Base-by-base conservation (phyloP, 306 rosid genomes). In the Trifolium repens region DNA sequence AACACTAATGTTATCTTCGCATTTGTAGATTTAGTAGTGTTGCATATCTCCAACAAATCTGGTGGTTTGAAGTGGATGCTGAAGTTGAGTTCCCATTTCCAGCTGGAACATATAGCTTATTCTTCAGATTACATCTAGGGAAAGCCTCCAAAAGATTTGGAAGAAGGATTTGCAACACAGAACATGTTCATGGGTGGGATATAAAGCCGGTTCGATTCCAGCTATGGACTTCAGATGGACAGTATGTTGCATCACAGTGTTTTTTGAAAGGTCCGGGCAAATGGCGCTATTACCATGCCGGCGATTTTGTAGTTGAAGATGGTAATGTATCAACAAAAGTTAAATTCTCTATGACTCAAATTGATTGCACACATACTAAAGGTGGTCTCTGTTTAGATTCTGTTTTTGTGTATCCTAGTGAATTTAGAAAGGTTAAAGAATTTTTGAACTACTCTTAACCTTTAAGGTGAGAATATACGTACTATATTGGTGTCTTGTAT, bases 11-110 rank as follows among this genome's bases (percentile, higher is more conserved):
- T 69, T 69, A 30, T 77, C 69, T 73, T 78, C 54, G 64, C 69
- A 14, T n/a, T 22, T 76, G 46, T 72, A 92, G 99, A 74, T 92
- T 94, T 77, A 47, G 71, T 22, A 78, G 72, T 7, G 89, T 92
- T 57, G 99, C 99, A 10, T 96, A 88, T 81, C 97, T 96, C 76
- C 96, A 90, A 71, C 99, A 96, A 77, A 87, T 85, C 65, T 96
- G 99, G 99, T 96, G 99, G 99, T 90, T 96, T 82, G 98, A 96
- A 79, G 99, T 92, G 46, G 92, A 88, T n/a, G 98, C 97, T 10
- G 96, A 92, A 80, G 86, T 92, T 0, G 99, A 96, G 53, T 96
- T 92, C 77, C 98, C 99, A 49, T 87, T 96, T 71, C 98, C 99
- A 15, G 80, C 88, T 0, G 99, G 99, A 50, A 89, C 84, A 32